A percentile compares a stretch with the other conserved stretches of the same genome.
Evolutionary conservation across 805 yeast genomes (phyloP).

Genomic region (Hanseniaspora thailandica): DNA sequence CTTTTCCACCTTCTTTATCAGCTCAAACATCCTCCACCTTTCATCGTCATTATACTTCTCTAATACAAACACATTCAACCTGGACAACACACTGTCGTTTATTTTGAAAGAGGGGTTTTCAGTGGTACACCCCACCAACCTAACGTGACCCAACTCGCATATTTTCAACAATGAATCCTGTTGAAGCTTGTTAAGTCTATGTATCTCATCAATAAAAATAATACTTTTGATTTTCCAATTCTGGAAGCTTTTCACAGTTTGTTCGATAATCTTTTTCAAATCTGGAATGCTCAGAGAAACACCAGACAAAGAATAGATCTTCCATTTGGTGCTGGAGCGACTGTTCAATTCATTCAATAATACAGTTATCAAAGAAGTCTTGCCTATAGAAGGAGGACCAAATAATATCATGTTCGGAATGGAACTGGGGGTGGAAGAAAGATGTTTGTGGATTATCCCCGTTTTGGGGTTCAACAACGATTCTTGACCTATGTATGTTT

Average conservation of each 20-base stretch:
- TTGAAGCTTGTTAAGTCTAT: constrained; percentile 72
- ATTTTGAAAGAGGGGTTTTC: constrained; percentile 83
- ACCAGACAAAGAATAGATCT: constrained; percentile 1
- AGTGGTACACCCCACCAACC: constrained; percentile 90
- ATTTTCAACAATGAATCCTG: constrained; percentile 79
- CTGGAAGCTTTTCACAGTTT: constrained; percentile 27
- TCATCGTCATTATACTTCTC: constrained; percentile 33
- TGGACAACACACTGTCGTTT: constrained; percentile 67
- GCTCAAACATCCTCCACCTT: constrained; percentile 24
- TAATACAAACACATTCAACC: constrained; percentile 72
- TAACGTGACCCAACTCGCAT: constrained; percentile 72
- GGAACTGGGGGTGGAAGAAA: constrained; percentile 34
- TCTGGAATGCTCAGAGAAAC: constrained; percentile 33
- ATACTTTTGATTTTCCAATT: constrained; percentile 43
- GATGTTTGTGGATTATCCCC: constrained; percentile 57
- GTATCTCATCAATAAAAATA: constrained; percentile 85
- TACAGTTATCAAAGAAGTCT: constrained; percentile 71
- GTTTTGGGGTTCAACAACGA: constrained; percentile 52
- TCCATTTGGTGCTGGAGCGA: constrained; percentile 30
- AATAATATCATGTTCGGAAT: constrained; percentile 79
- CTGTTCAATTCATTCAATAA: constrained; percentile 25
- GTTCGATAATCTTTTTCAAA: constrained; percentile 47
- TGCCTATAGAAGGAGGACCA: constrained; percentile 94
- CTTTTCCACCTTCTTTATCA: constrained; percentile 29
- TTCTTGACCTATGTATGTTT: constrained; percentile 72